Conservation (phyloP, 78 protist genomes). For the Dictyostelium capitatum region DNA sequence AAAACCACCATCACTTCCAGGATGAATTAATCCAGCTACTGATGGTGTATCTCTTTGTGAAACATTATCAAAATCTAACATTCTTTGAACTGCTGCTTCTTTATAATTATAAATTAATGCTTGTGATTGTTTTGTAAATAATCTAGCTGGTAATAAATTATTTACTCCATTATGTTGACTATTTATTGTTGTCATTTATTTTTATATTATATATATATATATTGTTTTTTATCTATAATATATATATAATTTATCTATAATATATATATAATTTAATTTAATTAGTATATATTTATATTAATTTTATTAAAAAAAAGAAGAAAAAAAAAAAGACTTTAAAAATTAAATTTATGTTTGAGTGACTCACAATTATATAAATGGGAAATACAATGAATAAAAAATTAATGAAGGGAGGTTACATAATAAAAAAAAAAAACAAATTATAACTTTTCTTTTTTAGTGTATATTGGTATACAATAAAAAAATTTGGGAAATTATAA, state of each 20-base stretch:
- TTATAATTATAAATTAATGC: constrained; percentile 77
- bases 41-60: constrained; percentile 91
- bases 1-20: constrained; percentile 83
- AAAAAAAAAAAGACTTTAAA: background rate
- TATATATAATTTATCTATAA: too few species aligned
- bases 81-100: constrained; percentile 85
- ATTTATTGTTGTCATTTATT: background rate
- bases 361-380: too few species aligned
- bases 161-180: background rate
- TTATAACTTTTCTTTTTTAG: too few species aligned
- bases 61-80: constrained; percentile 97
- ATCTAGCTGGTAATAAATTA: constrained; percentile 48
- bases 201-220: background rate
- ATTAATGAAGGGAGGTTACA: too few species aligned
- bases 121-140: constrained; percentile 76
- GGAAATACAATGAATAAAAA: too few species aligned
- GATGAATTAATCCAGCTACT: constrained; percentile 94
- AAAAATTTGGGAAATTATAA: too few species aligned
- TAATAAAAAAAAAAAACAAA: too few species aligned
- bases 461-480: too few species aligned
- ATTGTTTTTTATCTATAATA: too few species aligned
- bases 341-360: too few species aligned
- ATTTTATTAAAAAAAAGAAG: background rate
- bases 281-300: background rate
- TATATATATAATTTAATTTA: background rate